These are phyloP conservation scores for Fusarium sarcochroum DNA, from an alignment of 2,329 filamentous ascomycete species.

Conservation along the genomic window DNA sequence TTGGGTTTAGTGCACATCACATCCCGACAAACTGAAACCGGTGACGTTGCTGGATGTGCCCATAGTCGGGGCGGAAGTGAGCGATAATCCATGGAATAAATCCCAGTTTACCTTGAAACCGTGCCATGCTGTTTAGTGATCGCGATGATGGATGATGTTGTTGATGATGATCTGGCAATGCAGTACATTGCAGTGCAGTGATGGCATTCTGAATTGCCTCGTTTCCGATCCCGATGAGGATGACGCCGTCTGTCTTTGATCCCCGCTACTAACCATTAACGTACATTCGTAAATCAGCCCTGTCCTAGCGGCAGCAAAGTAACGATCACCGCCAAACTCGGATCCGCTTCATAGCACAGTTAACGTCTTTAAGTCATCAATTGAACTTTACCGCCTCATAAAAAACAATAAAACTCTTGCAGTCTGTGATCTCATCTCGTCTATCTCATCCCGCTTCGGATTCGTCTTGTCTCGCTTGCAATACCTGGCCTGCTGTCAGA, in stretches of 20 bases:
- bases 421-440: slow-evolving; percentile 14
- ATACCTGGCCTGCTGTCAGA: not conserved
- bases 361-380: not conserved
- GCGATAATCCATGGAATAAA: slow-evolving; percentile 14
- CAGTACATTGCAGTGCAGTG: not conserved
- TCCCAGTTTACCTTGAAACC: slow-evolving; percentile 17
- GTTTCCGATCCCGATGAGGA: slow-evolving; percentile 8
- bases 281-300: slow-evolving; percentile 17
- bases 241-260: slow-evolving; percentile 10
- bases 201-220: not conserved
- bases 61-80: slow-evolving; percentile 36
- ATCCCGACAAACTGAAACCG: slow-evolving; percentile 3
- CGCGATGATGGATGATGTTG: not conserved
- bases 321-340: slow-evolving; percentile 12
- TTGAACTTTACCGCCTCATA: not conserved
- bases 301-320: slow-evolving; percentile 12
- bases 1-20: not conserved
- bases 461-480: not conserved
- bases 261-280: not conserved
- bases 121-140: not conserved
- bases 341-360: slow-evolving; percentile 9
- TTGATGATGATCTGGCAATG: not conserved
- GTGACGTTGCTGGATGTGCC: slow-evolving; percentile 23
- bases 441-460: slow-evolving; percentile 7
- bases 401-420: slow-evolving; percentile 2